phyloP scores from a whole-genome alignment of 768 basidiomycete genomes.

The Podaxis mareebaensis region DNA sequence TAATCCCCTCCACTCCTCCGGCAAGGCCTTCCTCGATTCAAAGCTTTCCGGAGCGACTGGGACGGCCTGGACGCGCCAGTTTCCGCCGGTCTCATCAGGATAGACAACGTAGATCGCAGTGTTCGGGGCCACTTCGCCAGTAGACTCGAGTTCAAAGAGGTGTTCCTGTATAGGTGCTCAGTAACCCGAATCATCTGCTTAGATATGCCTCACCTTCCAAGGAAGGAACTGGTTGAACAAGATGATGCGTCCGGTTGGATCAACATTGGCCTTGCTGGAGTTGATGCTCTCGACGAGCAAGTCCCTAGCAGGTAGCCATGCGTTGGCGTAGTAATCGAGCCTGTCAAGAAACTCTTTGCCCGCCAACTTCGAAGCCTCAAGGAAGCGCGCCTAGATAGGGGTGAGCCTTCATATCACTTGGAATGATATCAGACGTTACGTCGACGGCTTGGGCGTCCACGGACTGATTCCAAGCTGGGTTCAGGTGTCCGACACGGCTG shows the following conservation, averaged over 20 bases:
- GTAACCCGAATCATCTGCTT: background rate
- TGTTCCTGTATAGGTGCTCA: constrained; percentile 56
- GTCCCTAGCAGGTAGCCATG: constrained; percentile 92
- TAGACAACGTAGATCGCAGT: constrained; percentile 86
- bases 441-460: constrained; percentile 67
- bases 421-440: constrained; percentile 44
- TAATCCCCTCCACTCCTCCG: constrained; percentile 91
- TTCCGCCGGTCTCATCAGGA: constrained; percentile 72
- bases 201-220: constrained; percentile 70
- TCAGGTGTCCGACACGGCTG: constrained; percentile 78
- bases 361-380: constrained; percentile 75
- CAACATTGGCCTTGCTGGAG: constrained; percentile 53
- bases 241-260: constrained; percentile 76
- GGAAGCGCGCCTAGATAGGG: constrained; percentile 63
- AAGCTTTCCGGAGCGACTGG: constrained; percentile 83
- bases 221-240: constrained; percentile 79
- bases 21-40: constrained; percentile 87
- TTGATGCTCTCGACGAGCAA: constrained; percentile 64
- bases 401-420: background rate
- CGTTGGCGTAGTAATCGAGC: constrained; percentile 79
- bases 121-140: constrained; percentile 40
- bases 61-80: constrained; percentile 94
- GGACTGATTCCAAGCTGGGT: constrained; percentile 91
- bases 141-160: constrained; percentile 81
- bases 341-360: constrained; percentile 83